A percentile compares a stretch with the other conserved stretches of the same genome.
phyloP scores from a whole-genome alignment of 2,329 filamentous ascomycete species.

The Cyphellophora europaea region DNA sequence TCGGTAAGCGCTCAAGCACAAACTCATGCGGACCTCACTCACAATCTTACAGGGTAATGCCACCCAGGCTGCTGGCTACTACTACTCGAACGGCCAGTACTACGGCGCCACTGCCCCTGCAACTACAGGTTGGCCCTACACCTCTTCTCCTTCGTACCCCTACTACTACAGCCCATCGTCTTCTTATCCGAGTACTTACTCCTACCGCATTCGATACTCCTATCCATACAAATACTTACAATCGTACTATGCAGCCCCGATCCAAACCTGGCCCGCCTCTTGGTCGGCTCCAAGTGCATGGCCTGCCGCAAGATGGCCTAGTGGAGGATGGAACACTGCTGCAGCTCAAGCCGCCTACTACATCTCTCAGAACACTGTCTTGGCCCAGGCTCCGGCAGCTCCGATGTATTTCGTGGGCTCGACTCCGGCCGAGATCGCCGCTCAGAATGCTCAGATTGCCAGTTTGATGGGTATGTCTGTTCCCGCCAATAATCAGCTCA shows the following conservation, averaged over 20 bases:
- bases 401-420: conserved; percentile 18
- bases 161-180: conserved; percentile 9
- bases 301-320: too few relatives aligned
- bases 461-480: conserved; percentile 8
- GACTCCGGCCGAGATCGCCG: conserved; percentile 20
- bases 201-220: conserved; percentile 7
- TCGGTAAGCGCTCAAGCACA: conserved; percentile 5
- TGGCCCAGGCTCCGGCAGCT: conserved; percentile 15
- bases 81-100: conserved; percentile 15
- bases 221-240: conserved; percentile 13
- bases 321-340: conserved; percentile 1
- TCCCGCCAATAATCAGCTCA: conserved; percentile 19
- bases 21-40: conserved; percentile 2
- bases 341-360: conserved; percentile 16
- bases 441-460: conserved; percentile 21
- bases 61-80: conserved; percentile 14
- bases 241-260: conserved; percentile 13
- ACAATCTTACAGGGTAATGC: conserved; percentile 10
- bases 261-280: neutral
- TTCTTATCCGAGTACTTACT: conserved; percentile 5
- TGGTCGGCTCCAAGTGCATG: neutral
- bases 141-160: conserved; percentile 13
- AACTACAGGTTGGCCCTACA: conserved; percentile 17
- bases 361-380: conserved; percentile 14
- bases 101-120: conserved; percentile 8